These are phyloP conservation scores for Paspalum vaginatum DNA, from an alignment of 176 grass and related monocot genomes.

Conservation along the genomic window DNA sequence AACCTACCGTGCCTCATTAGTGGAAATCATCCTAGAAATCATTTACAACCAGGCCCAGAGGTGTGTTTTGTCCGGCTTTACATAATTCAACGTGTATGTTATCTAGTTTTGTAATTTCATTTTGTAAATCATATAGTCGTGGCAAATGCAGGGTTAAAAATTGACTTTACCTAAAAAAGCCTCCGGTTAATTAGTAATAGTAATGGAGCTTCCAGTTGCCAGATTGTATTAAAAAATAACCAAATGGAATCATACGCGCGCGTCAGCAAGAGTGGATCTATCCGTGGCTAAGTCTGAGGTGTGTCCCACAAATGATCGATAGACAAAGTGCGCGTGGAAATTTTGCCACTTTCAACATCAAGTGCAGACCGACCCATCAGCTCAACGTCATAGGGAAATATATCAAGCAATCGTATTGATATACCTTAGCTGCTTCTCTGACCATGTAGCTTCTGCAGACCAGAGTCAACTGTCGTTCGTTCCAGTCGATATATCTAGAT, in stretches of 20 bases:
- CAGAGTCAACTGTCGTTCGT: conserved; percentile 29
- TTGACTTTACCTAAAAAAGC: no score
- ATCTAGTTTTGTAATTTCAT: no score
- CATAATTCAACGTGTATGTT: no score
- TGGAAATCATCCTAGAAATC: no score
- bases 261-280: conserved; percentile 16
- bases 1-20: no score
- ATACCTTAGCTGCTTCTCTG: conserved; percentile 1
- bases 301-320: not conserved
- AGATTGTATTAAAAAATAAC: conserved; percentile 2
- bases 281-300: conserved; percentile 13
- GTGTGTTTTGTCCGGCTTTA: no score
- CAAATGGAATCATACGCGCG: conserved; percentile 34
- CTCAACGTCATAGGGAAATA: conserved; percentile 28
- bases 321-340: conserved; percentile 20
- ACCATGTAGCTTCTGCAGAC: conserved; percentile 19
- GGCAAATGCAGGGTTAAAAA: no score
- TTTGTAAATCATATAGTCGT: no score
- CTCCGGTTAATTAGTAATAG: no score
- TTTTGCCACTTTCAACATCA: conserved; percentile 39
- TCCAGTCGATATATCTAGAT: conserved; percentile 12
- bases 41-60: no score
- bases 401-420: conserved; percentile 11
- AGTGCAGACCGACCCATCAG: conserved; percentile 4
- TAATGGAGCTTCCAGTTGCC: no score